A percentile compares a stretch with the other conserved stretches of the same genome.
Evolutionary conservation across 306 rosid genomes (phyloP).

Genomic region (Styphnolobium japonicum): DNA sequence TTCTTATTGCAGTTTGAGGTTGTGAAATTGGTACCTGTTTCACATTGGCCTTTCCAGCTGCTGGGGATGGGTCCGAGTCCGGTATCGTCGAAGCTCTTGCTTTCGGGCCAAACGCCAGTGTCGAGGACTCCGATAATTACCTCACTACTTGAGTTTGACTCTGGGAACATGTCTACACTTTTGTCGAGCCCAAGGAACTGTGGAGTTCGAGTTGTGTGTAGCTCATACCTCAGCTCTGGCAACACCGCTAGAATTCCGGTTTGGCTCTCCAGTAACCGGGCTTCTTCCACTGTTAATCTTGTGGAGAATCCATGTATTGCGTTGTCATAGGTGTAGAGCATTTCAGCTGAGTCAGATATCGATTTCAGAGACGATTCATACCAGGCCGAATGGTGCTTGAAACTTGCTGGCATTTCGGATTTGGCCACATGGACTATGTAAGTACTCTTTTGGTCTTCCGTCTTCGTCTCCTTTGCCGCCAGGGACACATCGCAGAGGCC

Average conservation of each 20-base stretch:
- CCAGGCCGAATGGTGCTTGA: constrained; percentile 61
- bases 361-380: constrained; percentile 61
- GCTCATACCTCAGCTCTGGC: constrained; percentile 54
- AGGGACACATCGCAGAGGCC: constrained; percentile 20
- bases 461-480: constrained; percentile 22
- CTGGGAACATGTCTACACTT: constrained; percentile 8
- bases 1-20: constrained; percentile 62
- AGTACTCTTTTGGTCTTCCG: constrained; percentile 24
- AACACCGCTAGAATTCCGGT: constrained; percentile 56
- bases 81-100: constrained; percentile 74
- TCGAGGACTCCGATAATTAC: constrained; percentile 64
- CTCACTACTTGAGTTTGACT: constrained; percentile 33
- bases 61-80: constrained; percentile 65
- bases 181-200: constrained; percentile 68
- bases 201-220: constrained; percentile 82
- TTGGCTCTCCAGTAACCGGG: constrained; percentile 35
- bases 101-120: constrained; percentile 86
- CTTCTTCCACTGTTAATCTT: constrained; percentile 50
- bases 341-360: constrained; percentile 53
- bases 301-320: constrained; percentile 80
- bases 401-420: constrained; percentile 61
- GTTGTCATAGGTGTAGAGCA: constrained; percentile 62
- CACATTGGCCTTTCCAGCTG: constrained; percentile 74
- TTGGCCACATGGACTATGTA: constrained; percentile 71
- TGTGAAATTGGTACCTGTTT: constrained; percentile 57